Conservation (phyloP, 2,329 filamentous ascomycete genomes). For the Monosporascus sp. region DNA sequence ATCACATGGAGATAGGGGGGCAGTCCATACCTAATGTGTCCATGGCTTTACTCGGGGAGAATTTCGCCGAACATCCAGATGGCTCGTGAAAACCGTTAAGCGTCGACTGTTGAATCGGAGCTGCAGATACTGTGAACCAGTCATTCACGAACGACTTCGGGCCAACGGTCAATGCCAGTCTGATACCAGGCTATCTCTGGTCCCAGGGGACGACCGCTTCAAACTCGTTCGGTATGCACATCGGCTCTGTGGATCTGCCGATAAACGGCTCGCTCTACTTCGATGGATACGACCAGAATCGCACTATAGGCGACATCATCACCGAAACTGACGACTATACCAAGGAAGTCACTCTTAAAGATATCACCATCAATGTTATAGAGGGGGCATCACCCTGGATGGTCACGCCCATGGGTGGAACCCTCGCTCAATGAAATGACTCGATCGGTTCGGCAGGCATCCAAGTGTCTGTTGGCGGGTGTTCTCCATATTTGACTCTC, state of each 20-base stretch:
- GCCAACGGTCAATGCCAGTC: slow-evolving; percentile 23
- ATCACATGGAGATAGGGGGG: slow-evolving; percentile 17
- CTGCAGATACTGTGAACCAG: slow-evolving; percentile 19
- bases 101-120: slow-evolving; percentile 26
- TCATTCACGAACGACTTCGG: slow-evolving; percentile 14
- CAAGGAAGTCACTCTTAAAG: slow-evolving; percentile 26
- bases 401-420: slow-evolving; percentile 22
- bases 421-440: slow-evolving; percentile 22
- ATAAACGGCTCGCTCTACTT: slow-evolving; percentile 32
- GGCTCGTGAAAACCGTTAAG: slow-evolving; percentile 24
- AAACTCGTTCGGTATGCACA: slow-evolving; percentile 37
- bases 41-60: slow-evolving; percentile 18
- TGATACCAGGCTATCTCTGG: slow-evolving; percentile 23
- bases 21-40: slow-evolving; percentile 19
- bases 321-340: slow-evolving; percentile 15
- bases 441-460: slow-evolving; percentile 21
- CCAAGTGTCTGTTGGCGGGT: slow-evolving; percentile 26
- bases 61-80: slow-evolving; percentile 24
- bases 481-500: slow-evolving; percentile 35
- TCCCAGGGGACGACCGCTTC: slow-evolving; percentile 23
- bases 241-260: slow-evolving; percentile 28
- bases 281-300: slow-evolving; percentile 36
- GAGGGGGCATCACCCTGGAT: slow-evolving; percentile 33
- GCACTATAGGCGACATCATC: slow-evolving; percentile 29
- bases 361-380: slow-evolving; percentile 36